phyloP scores from a whole-genome alignment of 768 basidiomycete genomes.

The Mrakia blollopis region DNA sequence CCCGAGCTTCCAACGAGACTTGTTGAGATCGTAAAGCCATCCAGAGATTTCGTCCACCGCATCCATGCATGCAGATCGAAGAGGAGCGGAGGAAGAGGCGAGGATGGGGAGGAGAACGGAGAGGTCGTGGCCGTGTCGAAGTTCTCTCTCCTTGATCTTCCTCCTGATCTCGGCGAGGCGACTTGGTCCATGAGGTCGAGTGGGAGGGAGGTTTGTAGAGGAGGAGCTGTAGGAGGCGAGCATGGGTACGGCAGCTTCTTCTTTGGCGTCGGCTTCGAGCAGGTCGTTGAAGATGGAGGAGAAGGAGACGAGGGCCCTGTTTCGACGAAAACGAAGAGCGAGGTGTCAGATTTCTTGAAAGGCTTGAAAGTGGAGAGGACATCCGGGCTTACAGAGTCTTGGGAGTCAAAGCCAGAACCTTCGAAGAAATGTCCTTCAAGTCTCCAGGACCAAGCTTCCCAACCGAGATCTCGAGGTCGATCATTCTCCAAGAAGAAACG shows the following conservation, averaged over 20 bases:
- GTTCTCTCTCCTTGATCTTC: conserved; percentile 32
- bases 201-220: neutral
- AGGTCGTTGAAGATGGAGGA: neutral
- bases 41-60: conserved; percentile 38
- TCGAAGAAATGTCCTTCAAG: conserved; percentile 34
- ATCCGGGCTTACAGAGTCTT: conserved; percentile 31
- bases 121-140: conserved; percentile 37
- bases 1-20: conserved; percentile 38
- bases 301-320: conserved; percentile 25
- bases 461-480: conserved; percentile 42
- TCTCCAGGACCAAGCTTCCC: conserved; percentile 41
- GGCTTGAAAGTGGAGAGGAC: neutral
- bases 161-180: conserved; percentile 31
- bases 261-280: neutral
- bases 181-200: neutral
- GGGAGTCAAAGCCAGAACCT: neutral
- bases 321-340: neutral
- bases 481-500: too few species aligned
- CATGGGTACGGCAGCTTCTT: neutral
- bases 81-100: conserved; percentile 34
- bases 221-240: neutral
- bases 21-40: conserved; percentile 42
- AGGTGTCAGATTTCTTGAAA: neutral
- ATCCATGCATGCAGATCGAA: conserved; percentile 36
- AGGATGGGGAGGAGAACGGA: conserved; percentile 42